Evolutionary conservation across 2,329 filamentous ascomycete genomes (phyloP).

Genomic region (Aureobasidium uvarum): DNA sequence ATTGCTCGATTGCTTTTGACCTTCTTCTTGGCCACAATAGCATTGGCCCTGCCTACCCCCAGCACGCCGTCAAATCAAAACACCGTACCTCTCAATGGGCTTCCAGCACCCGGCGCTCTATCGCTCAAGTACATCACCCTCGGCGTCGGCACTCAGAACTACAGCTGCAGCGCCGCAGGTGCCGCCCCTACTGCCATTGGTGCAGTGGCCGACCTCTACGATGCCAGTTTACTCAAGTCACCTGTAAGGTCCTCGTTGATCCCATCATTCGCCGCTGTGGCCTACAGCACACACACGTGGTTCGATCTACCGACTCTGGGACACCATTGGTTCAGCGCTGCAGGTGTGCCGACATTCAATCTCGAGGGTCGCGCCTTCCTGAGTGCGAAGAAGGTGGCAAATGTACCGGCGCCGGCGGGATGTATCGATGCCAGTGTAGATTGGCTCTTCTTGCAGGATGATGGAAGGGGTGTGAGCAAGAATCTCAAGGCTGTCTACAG

Average conservation of each 20-base stretch:
- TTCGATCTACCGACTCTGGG: slow-evolving; percentile 46
- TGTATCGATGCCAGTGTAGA: slow-evolving; percentile 41
- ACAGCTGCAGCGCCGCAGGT: slow-evolving; percentile 53
- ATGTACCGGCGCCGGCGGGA: slow-evolving; percentile 53
- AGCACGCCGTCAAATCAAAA: slow-evolving; percentile 1
- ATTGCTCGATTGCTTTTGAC: slow-evolving; percentile 5
- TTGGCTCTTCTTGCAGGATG: slow-evolving; percentile 49
- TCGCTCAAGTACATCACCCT: slow-evolving; percentile 51
- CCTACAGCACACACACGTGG: slow-evolving; percentile 14
- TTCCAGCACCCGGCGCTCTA: slow-evolving; percentile 4
- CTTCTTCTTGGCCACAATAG: slow-evolving; percentile 1
- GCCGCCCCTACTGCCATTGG: slow-evolving; percentile 44
- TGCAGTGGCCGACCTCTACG: slow-evolving; percentile 49
- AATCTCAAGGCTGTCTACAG: slow-evolving; percentile 50
- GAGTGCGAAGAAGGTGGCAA: slow-evolving; percentile 51
- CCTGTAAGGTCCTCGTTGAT: slow-evolving; percentile 26
- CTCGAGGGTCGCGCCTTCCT: slow-evolving; percentile 49
- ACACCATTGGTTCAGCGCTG: slow-evolving; percentile 64
- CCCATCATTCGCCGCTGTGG: slow-evolving; percentile 15
- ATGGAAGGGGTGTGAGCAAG: slow-evolving; percentile 37
- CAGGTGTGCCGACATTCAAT: slow-evolving; percentile 59
- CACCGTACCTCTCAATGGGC: slow-evolving; percentile 21
- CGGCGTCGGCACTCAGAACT: slow-evolving; percentile 67
- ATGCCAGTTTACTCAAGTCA: slow-evolving; percentile 43
- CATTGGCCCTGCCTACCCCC: slow-evolving; percentile 5